Percentiles rank a stretch among this genome's conserved stretches.
phyloP scores from a whole-genome alignment of 306 rosid species.

The Cucumis cinereus region DNA sequence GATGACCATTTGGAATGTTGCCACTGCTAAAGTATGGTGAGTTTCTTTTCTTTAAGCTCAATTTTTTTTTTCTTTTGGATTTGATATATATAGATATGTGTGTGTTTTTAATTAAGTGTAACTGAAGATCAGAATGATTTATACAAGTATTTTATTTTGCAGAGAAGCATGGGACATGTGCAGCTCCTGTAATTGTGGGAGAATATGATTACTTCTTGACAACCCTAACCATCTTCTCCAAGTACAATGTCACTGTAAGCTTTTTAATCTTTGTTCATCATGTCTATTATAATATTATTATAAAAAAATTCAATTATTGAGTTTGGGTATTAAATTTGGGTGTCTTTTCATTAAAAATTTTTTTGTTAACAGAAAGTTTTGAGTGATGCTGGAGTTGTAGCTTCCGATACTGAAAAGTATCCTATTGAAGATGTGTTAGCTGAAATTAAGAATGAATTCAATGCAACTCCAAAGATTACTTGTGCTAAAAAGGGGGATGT shows the following conservation, averaged over 20 bases:
- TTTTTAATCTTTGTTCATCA: no score
- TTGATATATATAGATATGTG: not conserved
- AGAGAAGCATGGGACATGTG: conserved; percentile 4
- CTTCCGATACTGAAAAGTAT: not conserved
- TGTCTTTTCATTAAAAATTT: not conserved
- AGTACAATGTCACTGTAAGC: not conserved
- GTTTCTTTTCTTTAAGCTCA: not conserved
- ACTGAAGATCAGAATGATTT: no score
- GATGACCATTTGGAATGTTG: not conserved
- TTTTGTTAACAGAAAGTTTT: not conserved
- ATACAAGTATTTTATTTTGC: not conserved
- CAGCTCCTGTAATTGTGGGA: not conserved
- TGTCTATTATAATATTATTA: no score
- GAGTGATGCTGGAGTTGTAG: conserved; percentile 1
- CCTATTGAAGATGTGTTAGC: not conserved
- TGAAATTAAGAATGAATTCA: not conserved
- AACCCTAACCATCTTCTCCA: not conserved
- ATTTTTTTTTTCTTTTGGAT: not conserved
- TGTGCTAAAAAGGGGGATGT: not conserved
- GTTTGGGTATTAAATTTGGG: not conserved
- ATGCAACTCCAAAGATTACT: not conserved
- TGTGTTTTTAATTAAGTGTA: no score
- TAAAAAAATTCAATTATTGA: not conserved
- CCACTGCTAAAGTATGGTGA: not conserved
- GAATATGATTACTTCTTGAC: conserved; percentile 5